Base-by-base conservation (phyloP, 1,284 basidiomycete species). In the Vanrija sp. region DNA sequence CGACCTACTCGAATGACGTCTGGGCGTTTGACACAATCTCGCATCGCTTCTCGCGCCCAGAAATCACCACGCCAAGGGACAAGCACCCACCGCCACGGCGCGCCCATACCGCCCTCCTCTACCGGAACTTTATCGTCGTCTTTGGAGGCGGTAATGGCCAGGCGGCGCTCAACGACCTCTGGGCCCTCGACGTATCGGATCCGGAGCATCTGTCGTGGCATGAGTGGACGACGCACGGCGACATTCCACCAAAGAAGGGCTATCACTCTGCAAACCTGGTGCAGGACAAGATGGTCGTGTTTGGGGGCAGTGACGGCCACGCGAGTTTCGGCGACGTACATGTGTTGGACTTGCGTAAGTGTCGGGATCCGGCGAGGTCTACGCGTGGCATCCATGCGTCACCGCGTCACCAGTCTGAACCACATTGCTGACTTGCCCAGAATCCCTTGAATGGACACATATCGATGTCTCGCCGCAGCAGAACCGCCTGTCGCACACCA, bases 81-180 rank as follows among this genome's bases (percentile, higher is more conserved):
- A 77, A n/a, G 67, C 72, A 69, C 75, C 92, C 56, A 70, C 85
- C 56, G 8, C 85, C 88, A 1, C 83, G 92, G 10, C 83, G 92
- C 25, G 91, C 92, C 3, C 92, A 96, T 72, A 90, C 89, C 0
- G 84, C 89, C 2, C 88, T 92, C 22, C 78, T 85, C 31, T 85
- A 89, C 67, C 79, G 81, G 41, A 81, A 83, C 51, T 86, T 83
- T 65, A 81, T 96, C 0, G 89, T 88, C 78, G 78, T 96, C 3
- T 96, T 96, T 68, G 92, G 92, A 4, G 92, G 93, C 19, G 93
- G 92, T 3, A 94, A 93, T 58, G 92, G 92, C 0, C 81, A 87
- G 73, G 84, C 83, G 18, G 92, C 92, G 1, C 79, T 96, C 57
- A 91, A 92, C 66, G 92, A 96, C 69, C 79, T 95, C 7, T 94